phyloP scores from a whole-genome alignment of 495 filamentous ascomycete species.

The Aspergillus homomorphus region DNA sequence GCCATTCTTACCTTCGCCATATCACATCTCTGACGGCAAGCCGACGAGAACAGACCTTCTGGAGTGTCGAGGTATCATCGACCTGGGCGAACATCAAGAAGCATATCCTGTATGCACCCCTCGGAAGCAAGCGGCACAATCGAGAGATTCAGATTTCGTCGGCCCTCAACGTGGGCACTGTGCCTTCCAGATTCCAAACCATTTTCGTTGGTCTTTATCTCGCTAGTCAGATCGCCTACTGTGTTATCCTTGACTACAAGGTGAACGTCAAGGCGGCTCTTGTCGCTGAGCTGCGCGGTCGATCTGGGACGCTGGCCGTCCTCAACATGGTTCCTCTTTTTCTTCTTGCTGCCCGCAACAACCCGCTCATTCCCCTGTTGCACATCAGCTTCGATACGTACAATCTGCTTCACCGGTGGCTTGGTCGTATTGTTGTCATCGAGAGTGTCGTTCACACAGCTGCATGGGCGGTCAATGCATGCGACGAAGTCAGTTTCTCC shows the following conservation, averaged over 20 bases:
- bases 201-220: conserved; percentile 71
- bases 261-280: conserved; percentile 45
- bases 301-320: conserved; percentile 75
- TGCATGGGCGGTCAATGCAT: conserved; percentile 61
- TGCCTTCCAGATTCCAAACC: conserved; percentile 83
- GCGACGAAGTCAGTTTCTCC: conserved; percentile 41
- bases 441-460: conserved; percentile 73
- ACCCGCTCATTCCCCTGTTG: conserved; percentile 78
- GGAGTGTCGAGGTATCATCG: conserved; percentile 61
- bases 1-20: conserved; percentile 67
- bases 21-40: conserved; percentile 59
- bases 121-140: conserved; percentile 83
- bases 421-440: conserved; percentile 79
- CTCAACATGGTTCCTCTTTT: conserved; percentile 93
- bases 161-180: conserved; percentile 83
- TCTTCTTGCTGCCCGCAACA: conserved; percentile 87
- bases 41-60: conserved; percentile 52
- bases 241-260: conserved; percentile 67
- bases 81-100: conserved; percentile 75
- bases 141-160: conserved; percentile 80
- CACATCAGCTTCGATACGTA: conserved; percentile 94
- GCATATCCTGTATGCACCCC: conserved; percentile 75
- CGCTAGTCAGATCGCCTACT: conserved; percentile 74
- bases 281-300: conserved; percentile 71
- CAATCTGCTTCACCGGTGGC: conserved; percentile 93